Evolutionary conservation across 2,329 filamentous ascomycete genomes (phyloP).

Genomic region (Berkeleyomyces rouxiae): DNA sequence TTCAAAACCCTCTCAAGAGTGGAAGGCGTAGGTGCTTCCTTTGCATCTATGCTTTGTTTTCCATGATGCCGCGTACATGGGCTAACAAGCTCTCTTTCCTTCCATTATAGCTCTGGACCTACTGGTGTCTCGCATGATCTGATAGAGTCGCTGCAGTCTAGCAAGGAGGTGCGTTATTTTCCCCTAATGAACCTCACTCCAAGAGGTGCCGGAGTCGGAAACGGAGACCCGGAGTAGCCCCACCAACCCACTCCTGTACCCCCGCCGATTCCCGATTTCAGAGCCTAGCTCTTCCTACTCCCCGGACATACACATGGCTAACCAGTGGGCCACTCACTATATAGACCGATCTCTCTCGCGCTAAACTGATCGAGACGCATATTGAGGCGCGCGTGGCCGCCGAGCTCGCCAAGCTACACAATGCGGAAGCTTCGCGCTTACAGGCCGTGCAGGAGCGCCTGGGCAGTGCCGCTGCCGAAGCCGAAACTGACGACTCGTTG

Average conservation of each 20-base stretch:
- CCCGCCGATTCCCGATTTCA: neutral
- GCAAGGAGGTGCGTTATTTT: conserved; percentile 52
- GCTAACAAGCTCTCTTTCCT: neutral
- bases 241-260: neutral
- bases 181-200: neutral
- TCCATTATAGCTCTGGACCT: conserved; percentile 22
- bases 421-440: conserved; percentile 52
- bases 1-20: conserved; percentile 20
- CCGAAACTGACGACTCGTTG: conserved; percentile 21
- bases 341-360: conserved; percentile 77
- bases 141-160: conserved; percentile 67
- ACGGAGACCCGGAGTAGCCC: neutral
- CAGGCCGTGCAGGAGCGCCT: conserved; percentile 50
- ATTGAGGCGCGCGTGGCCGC: conserved; percentile 73
- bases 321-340: neutral
- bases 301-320: neutral
- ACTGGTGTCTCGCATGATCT: conserved; percentile 59
- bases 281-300: neutral
- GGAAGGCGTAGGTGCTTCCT: conserved; percentile 35
- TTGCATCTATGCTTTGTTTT: neutral
- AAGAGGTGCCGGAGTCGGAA: too few species aligned
- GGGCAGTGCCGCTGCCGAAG: conserved; percentile 39
- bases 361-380: conserved; percentile 68
- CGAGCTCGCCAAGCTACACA: conserved; percentile 67
- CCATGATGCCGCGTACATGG: neutral